phyloP scores from a whole-genome alignment of 2,329 filamentous ascomycete species.

The Pyrenophora seminiperda region DNA sequence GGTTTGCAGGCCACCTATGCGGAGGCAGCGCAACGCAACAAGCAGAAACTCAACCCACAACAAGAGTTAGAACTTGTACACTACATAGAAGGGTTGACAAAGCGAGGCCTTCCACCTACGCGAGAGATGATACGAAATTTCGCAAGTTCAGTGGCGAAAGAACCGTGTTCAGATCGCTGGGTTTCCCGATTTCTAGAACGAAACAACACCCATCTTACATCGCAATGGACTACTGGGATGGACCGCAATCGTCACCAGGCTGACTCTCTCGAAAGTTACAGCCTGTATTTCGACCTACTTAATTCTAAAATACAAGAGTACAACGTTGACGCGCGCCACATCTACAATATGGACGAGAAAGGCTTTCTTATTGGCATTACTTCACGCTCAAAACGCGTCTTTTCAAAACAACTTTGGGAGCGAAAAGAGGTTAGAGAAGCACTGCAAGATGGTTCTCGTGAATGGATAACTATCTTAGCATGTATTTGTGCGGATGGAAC shows the following conservation, averaged over 20 bases:
- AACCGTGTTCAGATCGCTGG: conserved; percentile 5
- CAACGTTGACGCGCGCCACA: conserved; percentile 5
- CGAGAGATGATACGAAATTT: neutral
- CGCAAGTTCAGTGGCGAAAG: neutral
- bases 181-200: conserved; percentile 17
- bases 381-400: too few relatives aligned
- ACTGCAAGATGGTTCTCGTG: too few relatives aligned
- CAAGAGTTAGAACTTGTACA: neutral
- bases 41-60: neutral
- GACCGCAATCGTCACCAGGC: conserved; percentile 15
- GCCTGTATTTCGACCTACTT: conserved; percentile 15
- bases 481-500: too few relatives aligned
- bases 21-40: neutral
- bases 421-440: too few relatives aligned
- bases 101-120: neutral
- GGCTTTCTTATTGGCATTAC: too few relatives aligned
- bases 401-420: too few relatives aligned
- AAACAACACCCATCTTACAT: conserved; percentile 3
- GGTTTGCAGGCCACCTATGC: too few relatives aligned
- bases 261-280: conserved; percentile 11
- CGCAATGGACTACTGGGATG: conserved; percentile 10
- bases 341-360: conserved; percentile 2
- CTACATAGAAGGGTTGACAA: neutral
- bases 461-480: too few relatives aligned
- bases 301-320: conserved; percentile 5